These are phyloP conservation scores for Plasmodium coatneyi DNA, from an alignment of 169 alveolate species.

Conservation along the genomic window DNA sequence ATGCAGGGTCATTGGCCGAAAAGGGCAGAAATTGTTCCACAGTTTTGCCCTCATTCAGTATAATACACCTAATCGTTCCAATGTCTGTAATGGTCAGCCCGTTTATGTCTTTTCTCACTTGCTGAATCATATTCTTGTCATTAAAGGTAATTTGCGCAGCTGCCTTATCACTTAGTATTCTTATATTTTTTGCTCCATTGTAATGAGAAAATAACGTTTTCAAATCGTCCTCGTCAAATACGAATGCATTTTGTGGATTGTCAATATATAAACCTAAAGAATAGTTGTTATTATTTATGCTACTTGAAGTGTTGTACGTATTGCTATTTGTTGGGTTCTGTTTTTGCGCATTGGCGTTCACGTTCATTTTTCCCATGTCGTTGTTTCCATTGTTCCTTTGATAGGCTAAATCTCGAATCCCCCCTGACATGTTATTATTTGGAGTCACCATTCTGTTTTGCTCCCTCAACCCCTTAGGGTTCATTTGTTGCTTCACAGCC, in stretches of 20 bases:
- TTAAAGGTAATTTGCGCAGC: slow-evolving; percentile 75
- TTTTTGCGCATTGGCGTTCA: not conserved
- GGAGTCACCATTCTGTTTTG: slow-evolving; percentile 20
- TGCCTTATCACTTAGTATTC: slow-evolving; percentile 56
- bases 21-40: slow-evolving; percentile 71
- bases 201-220: slow-evolving; percentile 58
- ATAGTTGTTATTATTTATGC: slow-evolving; percentile 39
- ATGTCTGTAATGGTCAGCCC: slow-evolving; percentile 69
- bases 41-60: slow-evolving; percentile 62
- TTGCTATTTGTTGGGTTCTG: slow-evolving; percentile 1
- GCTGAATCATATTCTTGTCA: slow-evolving; percentile 74
- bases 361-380: slow-evolving; percentile 7
- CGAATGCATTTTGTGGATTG: slow-evolving; percentile 67
- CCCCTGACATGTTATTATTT: not conserved
- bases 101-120: slow-evolving; percentile 66
- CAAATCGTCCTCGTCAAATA: slow-evolving; percentile 65
- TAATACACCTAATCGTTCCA: slow-evolving; percentile 72
- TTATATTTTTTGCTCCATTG: slow-evolving; percentile 62
- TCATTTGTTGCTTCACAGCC: slow-evolving; percentile 16
- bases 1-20: slow-evolving; percentile 62
- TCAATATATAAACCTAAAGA: slow-evolving; percentile 70
- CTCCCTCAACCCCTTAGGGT: slow-evolving; percentile 22
- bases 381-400: not conserved
- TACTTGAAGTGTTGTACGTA: not conserved
- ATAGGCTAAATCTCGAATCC: slow-evolving; percentile 24